phyloP scores from a whole-genome alignment of 148 eudicot genomes.

The Vaccinium macrocarpon region DNA sequence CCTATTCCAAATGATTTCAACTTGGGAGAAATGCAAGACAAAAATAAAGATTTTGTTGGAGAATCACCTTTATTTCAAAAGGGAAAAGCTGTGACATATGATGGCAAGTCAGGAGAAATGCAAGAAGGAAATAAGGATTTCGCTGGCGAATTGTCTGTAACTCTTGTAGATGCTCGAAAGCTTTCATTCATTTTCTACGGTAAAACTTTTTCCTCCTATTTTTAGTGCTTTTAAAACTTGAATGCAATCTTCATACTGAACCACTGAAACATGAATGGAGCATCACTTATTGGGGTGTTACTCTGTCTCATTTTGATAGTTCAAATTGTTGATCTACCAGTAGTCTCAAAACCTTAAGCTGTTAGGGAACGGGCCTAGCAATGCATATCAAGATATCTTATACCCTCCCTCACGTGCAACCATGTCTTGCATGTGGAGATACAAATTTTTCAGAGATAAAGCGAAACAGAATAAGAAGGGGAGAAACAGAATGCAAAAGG shows the following conservation, averaged over 20 bases:
- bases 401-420: no score
- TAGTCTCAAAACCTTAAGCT: no score
- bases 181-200: constrained; percentile 74
- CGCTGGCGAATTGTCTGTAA: constrained; percentile 93
- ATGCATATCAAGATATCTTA: no score
- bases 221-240: not conserved
- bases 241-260: not conserved
- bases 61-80: constrained; percentile 74
- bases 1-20: constrained; percentile 58
- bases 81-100: constrained; percentile 64
- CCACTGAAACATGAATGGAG: not conserved
- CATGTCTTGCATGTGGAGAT: no score
- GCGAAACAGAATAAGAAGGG: no score
- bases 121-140: constrained; percentile 83
- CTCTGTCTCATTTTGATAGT: constrained; percentile 7
- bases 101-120: constrained; percentile 62
- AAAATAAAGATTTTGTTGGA: constrained; percentile 76
- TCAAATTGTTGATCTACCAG: not conserved
- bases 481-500: no score
- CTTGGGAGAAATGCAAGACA: constrained; percentile 68
- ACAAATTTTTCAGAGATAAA: no score
- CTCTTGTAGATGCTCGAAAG: constrained; percentile 93
- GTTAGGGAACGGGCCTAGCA: no score
- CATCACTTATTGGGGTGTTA: not conserved
- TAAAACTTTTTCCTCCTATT: constrained; percentile 18